phyloP scores from a whole-genome alignment of 441 rosid species.

The Brassica balearica region DNA sequence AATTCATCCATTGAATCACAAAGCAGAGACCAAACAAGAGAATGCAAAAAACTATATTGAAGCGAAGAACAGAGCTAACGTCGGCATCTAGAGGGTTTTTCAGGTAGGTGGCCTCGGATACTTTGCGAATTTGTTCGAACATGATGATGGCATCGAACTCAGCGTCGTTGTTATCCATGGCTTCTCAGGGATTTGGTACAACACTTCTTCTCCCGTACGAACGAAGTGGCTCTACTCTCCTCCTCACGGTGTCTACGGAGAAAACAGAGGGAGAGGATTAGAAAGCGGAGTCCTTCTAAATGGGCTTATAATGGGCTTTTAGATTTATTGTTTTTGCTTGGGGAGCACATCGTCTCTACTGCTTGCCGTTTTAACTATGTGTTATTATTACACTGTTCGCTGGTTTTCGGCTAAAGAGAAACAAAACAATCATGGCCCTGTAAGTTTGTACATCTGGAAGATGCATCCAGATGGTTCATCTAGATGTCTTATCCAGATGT shows the following conservation, averaged over 20 bases:
- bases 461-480: no score
- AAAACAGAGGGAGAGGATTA: not conserved
- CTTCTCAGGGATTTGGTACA: conserved; percentile 20
- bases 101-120: conserved; percentile 65
- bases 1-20: not conserved
- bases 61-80: conserved; percentile 46
- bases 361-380: conserved; percentile 20
- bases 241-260: not conserved
- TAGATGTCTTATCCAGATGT: no score
- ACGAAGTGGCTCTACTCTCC: conserved; percentile 11
- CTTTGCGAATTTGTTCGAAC: conserved; percentile 86
- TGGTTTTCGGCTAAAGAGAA: not conserved
- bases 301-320: conserved; percentile 30
- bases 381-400: conserved; percentile 20
- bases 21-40: not conserved
- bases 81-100: conserved; percentile 76
- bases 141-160: conserved; percentile 74
- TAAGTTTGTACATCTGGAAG: no score
- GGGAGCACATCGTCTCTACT: not conserved
- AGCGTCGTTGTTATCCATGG: conserved; percentile 64
- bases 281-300: not conserved
- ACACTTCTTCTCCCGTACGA: conserved; percentile 20
- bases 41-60: not conserved
- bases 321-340: not conserved
- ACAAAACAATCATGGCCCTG: not conserved